phyloP scores from a whole-genome alignment of 106 monocot species.

The Allium sativum region DNA sequence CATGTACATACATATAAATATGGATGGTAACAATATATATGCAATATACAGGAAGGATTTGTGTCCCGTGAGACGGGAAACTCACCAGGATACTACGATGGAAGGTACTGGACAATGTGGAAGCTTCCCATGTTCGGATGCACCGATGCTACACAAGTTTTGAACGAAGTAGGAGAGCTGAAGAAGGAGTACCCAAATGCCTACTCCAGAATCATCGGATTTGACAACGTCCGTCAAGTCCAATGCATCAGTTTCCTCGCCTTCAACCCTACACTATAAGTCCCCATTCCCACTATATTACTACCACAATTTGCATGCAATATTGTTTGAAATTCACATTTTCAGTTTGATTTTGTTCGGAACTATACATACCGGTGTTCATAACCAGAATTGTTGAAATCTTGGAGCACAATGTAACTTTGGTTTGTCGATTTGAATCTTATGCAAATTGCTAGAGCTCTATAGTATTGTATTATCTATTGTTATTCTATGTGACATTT shows the following conservation, averaged over 20 bases:
- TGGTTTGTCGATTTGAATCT: no score
- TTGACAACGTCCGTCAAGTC: slow-evolving; percentile 51
- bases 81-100: slow-evolving; percentile 63
- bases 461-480: no score
- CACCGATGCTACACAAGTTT: slow-evolving; percentile 39
- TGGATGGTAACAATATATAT: background rate
- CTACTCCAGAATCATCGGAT: slow-evolving; percentile 44
- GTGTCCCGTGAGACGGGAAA: slow-evolving; percentile 31
- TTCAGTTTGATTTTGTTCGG: no score
- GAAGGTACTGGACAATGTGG: slow-evolving; percentile 78
- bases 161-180: slow-evolving; percentile 28
- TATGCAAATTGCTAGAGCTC: no score
- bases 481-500: no score
- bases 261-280: slow-evolving; percentile 9
- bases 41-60: slow-evolving; percentile 26
- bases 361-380: no score
- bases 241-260: slow-evolving; percentile 65
- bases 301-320: no score
- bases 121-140: slow-evolving; percentile 67
- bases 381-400: no score
- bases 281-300: background rate
- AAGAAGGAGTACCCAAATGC: slow-evolving; percentile 36
- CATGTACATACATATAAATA: background rate
- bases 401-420: no score
- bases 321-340: no score